Conservation (phyloP, 768 basidiomycete species). For the Chiua virens region DNA sequence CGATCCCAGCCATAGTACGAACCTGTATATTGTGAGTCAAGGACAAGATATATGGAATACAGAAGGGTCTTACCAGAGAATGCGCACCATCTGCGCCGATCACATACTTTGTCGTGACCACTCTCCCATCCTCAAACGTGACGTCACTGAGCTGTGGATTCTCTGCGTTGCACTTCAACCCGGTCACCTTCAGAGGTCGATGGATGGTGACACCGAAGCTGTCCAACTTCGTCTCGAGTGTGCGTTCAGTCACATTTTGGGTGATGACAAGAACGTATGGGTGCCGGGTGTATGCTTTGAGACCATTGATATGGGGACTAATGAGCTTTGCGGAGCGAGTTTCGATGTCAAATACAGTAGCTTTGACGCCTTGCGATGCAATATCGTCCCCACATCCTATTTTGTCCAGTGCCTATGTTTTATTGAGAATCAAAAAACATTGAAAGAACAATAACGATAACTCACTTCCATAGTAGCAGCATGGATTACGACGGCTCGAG, state of each 20-base stretch:
- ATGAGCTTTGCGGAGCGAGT: constrained; percentile 32
- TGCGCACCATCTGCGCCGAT: constrained; percentile 53
- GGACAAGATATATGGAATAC: not conserved
- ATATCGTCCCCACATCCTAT: constrained; percentile 43
- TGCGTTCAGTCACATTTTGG: constrained; percentile 46
- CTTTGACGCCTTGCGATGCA: constrained; percentile 38
- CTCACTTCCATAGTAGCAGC: constrained; percentile 53
- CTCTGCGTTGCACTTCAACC: constrained; percentile 32
- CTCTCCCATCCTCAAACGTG: constrained; percentile 46
- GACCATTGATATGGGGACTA: constrained; percentile 31
- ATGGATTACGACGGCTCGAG: constrained; percentile 48
- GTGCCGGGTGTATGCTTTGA: constrained; percentile 43
- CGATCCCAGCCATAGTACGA: constrained; percentile 42
- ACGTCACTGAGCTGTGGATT: constrained; percentile 38
- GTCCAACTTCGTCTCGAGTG: constrained; percentile 36
- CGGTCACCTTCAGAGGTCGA: constrained; percentile 40
- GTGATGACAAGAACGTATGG: constrained; percentile 45
- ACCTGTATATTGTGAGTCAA: constrained; percentile 31
- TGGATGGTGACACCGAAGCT: constrained; percentile 33
- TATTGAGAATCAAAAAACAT: constrained; percentile 23
- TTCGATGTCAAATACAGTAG: constrained; percentile 23
- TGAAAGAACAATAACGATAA: not conserved
- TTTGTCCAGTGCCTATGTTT: constrained; percentile 41
- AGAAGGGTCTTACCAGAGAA: constrained; percentile 38
- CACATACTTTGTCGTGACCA: constrained; percentile 47